Base-by-base conservation (phyloP, 176 grass and related monocot species). In the Carex kokanica region DNA sequence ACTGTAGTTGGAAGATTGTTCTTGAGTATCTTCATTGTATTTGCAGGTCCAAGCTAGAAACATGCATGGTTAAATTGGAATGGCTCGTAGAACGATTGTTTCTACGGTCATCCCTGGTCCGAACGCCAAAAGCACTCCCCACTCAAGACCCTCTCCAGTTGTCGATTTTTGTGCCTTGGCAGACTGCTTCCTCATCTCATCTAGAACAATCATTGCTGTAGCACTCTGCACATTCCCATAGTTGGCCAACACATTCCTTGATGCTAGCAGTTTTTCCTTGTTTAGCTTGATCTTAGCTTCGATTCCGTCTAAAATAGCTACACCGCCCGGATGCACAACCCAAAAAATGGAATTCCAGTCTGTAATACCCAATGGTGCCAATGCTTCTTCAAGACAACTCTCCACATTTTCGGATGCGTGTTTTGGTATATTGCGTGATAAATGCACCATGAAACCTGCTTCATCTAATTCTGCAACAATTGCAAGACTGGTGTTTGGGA, bases 291-390 rank as follows among this genome's bases (percentile, higher is more conserved):
- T 40, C 16, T 82, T 82, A 18, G 80, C 80, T 11, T 82, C 80
- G 16, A 82, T 34, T 20, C 66, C 21, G 80, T 66, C 60, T 18
- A 82, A 14, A n/a, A 82, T 66, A 27, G 79, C 59, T 8, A 61
- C 60, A 14, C 80, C 80, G 7, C 80, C 60, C 15, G 60, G 80
- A 29, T 82, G 80, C 24, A 40, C 80, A 64, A 82, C 51, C 80
- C 80, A 82, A n/a, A 82, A 82, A 20, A 82, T 82, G 1, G 80
- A 82, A 41, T 82, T 82, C 80, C 80, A 82, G 36, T 82, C 80
- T 47, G 43, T 2, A 47, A 47, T 47, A 47, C 43, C 43, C 43
- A 47, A 47, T 47, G 43, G 8, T 47, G 8, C 43, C 2, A 57
- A 57, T 17, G 16, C 16, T 57, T 57, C 16, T 57, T 17, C 4